Base-by-base conservation (phyloP, 2,329 filamentous ascomycete genomes). In the Talaromyces rugulosus region DNA sequence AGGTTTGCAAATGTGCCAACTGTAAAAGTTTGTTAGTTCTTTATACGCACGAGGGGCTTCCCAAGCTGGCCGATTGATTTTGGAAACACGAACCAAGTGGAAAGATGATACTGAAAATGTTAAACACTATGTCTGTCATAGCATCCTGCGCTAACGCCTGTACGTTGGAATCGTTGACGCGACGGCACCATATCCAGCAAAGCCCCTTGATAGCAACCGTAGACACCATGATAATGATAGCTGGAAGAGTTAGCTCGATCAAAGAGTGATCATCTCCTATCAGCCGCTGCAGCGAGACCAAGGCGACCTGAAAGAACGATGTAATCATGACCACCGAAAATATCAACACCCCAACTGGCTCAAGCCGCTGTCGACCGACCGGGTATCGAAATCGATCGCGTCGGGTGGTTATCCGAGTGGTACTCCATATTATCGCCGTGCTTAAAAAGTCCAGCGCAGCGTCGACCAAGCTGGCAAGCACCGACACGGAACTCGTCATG, bases 121-220 rank as follows among this genome's bases (percentile, higher is more conserved):
- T 96, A 83, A 96, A 96, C 34, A 96, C 87, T 31, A 96, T 90
- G 70, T 96, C 90, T 0, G 90, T 89, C 75, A 85, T 81, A 12
- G 86, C 86, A 65, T 88, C 86, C 67, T 88, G 85, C 0, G 86
- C 86, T 67, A 96, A 79, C 1, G 92, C 91, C 72, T 93, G 91
- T 4, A 96, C 92, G 64, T 88, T 91, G 2, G 89, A 92, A 73
- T 96, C 96, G 67, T 87, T 91, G 66, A 96, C 90, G 36, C 95
- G 75, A 6, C 92, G 89, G 73, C 91, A 96, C 90, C 90, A 96
- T 44, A 96, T 71, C 90, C 91, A 96, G 76, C 90, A 93, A 9
- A 85, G 77, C 23, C 89, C 86, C 74, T 96, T 96, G 75, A 96
- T 88, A 51, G 93, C 75, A 44, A 96, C 89, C 0, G 92, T 96